Evolutionary conservation across 768 basidiomycete genomes (phyloP).

Genomic region (Kwoniella heveanensis): DNA sequence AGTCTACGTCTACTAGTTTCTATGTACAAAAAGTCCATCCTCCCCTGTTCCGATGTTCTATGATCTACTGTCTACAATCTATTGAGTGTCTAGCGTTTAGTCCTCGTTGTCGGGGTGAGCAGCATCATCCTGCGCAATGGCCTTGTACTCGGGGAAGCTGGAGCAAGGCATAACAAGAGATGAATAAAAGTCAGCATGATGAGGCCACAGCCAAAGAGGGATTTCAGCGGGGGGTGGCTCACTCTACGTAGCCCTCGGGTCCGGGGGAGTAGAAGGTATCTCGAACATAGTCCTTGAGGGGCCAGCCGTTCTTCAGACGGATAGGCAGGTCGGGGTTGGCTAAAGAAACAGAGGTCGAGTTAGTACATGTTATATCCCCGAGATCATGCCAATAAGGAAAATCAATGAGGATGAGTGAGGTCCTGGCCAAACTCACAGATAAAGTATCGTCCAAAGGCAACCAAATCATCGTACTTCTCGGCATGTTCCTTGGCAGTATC

Average conservation of each 20-base stretch:
- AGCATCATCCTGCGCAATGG: slow-evolving; percentile 15
- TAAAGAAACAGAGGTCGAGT: too few species aligned
- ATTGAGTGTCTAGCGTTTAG: too few species aligned
- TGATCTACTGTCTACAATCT: too few species aligned
- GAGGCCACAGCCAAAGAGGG: too few species aligned
- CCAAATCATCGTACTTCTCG: slow-evolving; percentile 20
- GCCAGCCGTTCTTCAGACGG: slow-evolving; percentile 21
- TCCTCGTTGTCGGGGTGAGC: neutral
- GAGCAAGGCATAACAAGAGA: neutral
- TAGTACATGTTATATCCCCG: too few species aligned
- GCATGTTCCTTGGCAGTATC: slow-evolving; percentile 13
- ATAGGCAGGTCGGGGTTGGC: slow-evolving; percentile 30
- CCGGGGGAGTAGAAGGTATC: slow-evolving; percentile 24
- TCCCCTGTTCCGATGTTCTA: too few species aligned
- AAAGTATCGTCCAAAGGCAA: slow-evolving; percentile 25
- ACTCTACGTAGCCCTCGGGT: slow-evolving; percentile 23
- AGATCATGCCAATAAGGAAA: too few species aligned
- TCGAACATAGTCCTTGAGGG: slow-evolving; percentile 23
- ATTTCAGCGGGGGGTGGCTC: too few species aligned
- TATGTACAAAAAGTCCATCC: too few species aligned
- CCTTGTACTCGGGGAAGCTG: slow-evolving; percentile 10
- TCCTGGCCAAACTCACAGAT: slow-evolving; percentile 22
- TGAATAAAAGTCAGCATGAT: too few species aligned
- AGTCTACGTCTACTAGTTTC: too few species aligned
- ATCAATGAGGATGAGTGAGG: neutral